phyloP scores from a whole-genome alignment of 2,329 filamentous ascomycete genomes.

The Fusarium compactum region DNA sequence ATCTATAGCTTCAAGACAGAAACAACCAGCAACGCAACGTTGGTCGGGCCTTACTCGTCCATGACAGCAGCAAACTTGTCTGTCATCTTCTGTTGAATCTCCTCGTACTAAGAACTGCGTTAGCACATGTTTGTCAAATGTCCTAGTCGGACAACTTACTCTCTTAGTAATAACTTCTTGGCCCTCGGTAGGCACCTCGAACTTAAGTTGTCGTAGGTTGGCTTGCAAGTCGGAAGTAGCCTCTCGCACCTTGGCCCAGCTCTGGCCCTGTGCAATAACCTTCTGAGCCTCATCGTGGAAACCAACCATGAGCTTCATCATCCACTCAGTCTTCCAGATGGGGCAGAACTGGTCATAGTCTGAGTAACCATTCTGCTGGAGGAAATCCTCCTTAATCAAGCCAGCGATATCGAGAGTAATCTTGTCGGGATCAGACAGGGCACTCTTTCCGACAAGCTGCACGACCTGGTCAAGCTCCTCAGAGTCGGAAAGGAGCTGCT shows the following conservation, averaged over 20 bases:
- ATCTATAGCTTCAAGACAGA: conserved; percentile 49
- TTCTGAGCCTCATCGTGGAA: conserved; percentile 99
- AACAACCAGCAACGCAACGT: conserved; percentile 41
- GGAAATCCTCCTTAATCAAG: conserved; percentile 96
- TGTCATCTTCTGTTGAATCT: conserved; percentile 88
- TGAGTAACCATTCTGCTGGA: conserved; percentile 99
- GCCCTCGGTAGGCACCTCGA: conserved; percentile 89
- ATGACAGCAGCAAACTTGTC: conserved; percentile 97
- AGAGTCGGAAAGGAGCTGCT: conserved; percentile 91
- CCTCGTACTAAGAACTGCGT: conserved; percentile 79
- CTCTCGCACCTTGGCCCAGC: conserved; percentile 93
- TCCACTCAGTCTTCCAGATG: conserved; percentile 99
- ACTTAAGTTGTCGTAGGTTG: conserved; percentile 92
- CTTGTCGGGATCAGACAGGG: conserved; percentile 96
- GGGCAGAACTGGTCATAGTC: conserved; percentile 99
- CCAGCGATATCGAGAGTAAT: conserved; percentile 94
- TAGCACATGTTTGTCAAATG: conserved; percentile 50
- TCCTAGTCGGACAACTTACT: conserved; percentile 63
- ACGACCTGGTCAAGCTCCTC: conserved; percentile 99
- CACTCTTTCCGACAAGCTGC: conserved; percentile 97
- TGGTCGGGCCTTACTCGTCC: conserved; percentile 77
- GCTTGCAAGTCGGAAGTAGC: conserved; percentile 88
- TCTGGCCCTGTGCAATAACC: conserved; percentile 89
- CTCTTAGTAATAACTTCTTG: conserved; percentile 86
- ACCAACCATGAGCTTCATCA: conserved; percentile 99